A percentile compares a stretch with the other conserved stretches of the same genome.
Conservation (phyloP, 2,329 filamentous ascomycete genomes). For the Geosmithia flava region DNA sequence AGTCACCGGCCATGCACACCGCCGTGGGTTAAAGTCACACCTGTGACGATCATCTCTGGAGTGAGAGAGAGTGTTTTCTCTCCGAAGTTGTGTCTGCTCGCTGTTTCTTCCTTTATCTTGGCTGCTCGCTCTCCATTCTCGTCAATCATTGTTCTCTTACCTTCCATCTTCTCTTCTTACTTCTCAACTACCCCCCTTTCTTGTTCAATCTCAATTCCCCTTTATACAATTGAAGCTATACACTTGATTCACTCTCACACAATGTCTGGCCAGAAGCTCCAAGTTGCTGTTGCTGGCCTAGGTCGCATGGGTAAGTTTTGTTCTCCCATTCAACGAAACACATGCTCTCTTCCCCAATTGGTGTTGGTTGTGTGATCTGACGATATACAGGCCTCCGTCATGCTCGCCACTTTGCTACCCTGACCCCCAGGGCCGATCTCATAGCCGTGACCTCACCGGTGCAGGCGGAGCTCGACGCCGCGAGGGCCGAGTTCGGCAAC, state of each 20-base stretch:
- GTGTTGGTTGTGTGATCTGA: neutral
- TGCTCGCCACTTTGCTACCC: slow-evolving; percentile 32
- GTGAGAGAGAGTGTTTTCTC: too few relatives aligned
- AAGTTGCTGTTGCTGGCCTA: slow-evolving; percentile 34
- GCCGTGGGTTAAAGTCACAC: too few relatives aligned
- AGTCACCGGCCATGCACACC: too few relatives aligned
- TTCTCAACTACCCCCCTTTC: neutral
- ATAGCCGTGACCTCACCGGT: slow-evolving; percentile 36
- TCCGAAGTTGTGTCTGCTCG: too few relatives aligned
- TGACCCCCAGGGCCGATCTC: slow-evolving; percentile 31
- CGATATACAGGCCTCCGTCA: slow-evolving; percentile 20
- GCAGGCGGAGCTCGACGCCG: slow-evolving; percentile 25
- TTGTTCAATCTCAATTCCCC: too few relatives aligned
- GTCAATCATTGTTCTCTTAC: neutral
- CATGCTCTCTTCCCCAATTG: too few relatives aligned
- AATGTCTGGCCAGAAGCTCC: slow-evolving; percentile 14
- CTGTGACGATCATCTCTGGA: too few relatives aligned
- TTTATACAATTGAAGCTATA: too few relatives aligned
- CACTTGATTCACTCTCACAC: too few relatives aligned
- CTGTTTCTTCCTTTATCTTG: neutral
- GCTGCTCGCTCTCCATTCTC: neutral
- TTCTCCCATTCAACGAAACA: neutral
- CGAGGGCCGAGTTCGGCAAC: slow-evolving; percentile 22
- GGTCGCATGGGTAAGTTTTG: slow-evolving; percentile 27
- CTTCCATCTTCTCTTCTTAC: neutral